phyloP scores from a whole-genome alignment of 148 eudicot species.

The Talinum fruticosum region DNA sequence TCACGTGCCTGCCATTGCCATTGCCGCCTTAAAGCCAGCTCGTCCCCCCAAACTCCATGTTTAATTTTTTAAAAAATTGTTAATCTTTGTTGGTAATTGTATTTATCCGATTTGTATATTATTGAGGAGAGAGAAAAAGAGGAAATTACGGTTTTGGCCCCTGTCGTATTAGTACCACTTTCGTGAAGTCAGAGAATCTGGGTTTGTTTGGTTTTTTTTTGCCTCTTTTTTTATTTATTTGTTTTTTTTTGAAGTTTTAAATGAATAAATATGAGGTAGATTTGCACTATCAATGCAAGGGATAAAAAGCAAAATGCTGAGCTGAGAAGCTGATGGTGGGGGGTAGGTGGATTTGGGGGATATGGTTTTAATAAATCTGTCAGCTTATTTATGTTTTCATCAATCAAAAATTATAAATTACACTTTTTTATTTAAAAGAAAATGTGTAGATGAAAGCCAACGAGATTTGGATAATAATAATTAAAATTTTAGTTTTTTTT shows the following conservation, averaged over 20 bases:
- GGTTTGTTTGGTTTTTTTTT: background rate
- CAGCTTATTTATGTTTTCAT: background rate
- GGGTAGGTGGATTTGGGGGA: background rate
- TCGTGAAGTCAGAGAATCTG: background rate
- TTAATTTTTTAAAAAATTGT: background rate
- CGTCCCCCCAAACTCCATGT: constrained; percentile 22
- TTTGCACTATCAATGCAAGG: background rate
- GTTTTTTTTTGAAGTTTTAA: background rate
- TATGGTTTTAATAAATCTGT: background rate
- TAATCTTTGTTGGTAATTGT: background rate
- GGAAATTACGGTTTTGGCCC: no score
- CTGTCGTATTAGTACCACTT: background rate
- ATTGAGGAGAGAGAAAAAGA: background rate
- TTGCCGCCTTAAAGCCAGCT: constrained; percentile 21
- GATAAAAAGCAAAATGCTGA: background rate
- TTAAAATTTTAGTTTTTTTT: no score
- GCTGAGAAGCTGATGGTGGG: background rate
- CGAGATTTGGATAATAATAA: no score
- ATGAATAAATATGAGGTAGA: background rate
- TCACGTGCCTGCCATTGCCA: constrained; percentile 19
- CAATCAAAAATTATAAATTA: no score
- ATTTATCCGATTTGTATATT: background rate
- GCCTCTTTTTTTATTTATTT: background rate
- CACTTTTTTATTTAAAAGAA: no score
- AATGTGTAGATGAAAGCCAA: no score